Evolutionary conservation across 2,329 filamentous ascomycete species (phyloP).

Genomic region (Penicillium aurantiogriseum): DNA sequence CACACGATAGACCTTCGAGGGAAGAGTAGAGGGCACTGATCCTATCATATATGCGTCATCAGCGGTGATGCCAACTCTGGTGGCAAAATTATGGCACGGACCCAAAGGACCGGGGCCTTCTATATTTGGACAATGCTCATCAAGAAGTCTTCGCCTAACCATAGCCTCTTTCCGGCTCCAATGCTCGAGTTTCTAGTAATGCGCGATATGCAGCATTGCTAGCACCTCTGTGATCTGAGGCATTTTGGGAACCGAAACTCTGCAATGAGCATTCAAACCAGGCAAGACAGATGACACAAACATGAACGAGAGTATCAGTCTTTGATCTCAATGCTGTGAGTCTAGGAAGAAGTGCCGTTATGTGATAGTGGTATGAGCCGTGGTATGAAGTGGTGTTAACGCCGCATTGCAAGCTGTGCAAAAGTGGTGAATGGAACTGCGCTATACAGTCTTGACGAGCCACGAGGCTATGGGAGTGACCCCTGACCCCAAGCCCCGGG

Average conservation of each 20-base stretch:
- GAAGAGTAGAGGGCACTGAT: no score
- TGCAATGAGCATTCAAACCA: not conserved
- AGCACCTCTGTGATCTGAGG: not conserved
- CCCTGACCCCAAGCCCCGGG: not conserved
- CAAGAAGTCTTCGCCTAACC: not conserved
- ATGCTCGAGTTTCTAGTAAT: not conserved
- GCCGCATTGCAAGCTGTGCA: not conserved
- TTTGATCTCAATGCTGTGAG: not conserved
- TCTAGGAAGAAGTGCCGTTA: no score
- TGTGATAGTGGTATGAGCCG: not conserved
- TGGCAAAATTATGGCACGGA: no score
- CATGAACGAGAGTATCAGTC: not conserved
- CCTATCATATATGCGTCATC: no score
- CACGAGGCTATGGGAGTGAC: not conserved
- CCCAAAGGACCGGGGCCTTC: no score
- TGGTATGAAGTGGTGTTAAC: not conserved
- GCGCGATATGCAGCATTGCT: not conserved
- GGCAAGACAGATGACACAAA: not conserved
- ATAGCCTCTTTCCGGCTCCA: not conserved
- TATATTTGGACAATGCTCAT: no score
- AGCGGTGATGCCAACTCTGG: no score
- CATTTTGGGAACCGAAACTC: not conserved
- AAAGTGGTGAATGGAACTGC: not conserved
- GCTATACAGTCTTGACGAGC: not conserved
- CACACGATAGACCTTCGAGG: no score